Evolutionary conservation across 2,329 filamentous ascomycete genomes (phyloP).

Genomic region (Nemania sp.): DNA sequence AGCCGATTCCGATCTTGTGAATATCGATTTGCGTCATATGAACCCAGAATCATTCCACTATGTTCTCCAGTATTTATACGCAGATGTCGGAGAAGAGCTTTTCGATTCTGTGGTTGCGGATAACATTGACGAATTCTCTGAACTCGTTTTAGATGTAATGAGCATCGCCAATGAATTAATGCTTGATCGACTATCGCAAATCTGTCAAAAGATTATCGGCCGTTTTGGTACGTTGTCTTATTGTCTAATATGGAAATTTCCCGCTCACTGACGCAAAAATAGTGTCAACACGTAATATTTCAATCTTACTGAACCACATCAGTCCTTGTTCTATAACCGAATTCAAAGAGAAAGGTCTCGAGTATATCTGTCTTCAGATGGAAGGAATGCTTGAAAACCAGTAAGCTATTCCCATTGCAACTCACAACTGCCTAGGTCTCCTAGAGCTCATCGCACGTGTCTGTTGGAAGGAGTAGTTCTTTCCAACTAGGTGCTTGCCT

Average conservation of each 20-base stretch:
- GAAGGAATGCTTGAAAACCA: conserved; percentile 92
- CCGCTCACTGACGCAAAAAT: conserved; percentile 28
- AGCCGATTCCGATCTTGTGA: conserved; percentile 55
- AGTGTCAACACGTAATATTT: conserved; percentile 84
- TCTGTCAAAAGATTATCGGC: conserved; percentile 84
- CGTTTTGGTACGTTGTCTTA: conserved; percentile 55
- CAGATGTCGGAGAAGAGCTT: conserved; percentile 76
- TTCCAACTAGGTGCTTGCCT: no score
- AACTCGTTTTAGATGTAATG: conserved; percentile 90
- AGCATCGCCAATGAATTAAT: conserved; percentile 90
- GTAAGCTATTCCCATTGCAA: conserved; percentile 29
- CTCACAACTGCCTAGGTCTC: background rate
- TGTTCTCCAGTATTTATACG: conserved; percentile 80
- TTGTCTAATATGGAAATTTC: background rate
- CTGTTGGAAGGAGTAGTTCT: background rate
- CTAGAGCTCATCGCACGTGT: conserved; percentile 38
- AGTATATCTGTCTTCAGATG: conserved; percentile 89
- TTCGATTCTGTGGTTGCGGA: conserved; percentile 76
- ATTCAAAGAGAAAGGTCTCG: conserved; percentile 85
- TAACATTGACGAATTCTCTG: conserved; percentile 80
- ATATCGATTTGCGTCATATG: conserved; percentile 83
- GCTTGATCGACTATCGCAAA: conserved; percentile 86
- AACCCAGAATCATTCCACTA: conserved; percentile 72
- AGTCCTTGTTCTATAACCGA: conserved; percentile 79
- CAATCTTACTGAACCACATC: conserved; percentile 81